Evolutionary conservation across 768 basidiomycete species (phyloP).

Genomic region (Gloeopeniophorella convolvens): DNA sequence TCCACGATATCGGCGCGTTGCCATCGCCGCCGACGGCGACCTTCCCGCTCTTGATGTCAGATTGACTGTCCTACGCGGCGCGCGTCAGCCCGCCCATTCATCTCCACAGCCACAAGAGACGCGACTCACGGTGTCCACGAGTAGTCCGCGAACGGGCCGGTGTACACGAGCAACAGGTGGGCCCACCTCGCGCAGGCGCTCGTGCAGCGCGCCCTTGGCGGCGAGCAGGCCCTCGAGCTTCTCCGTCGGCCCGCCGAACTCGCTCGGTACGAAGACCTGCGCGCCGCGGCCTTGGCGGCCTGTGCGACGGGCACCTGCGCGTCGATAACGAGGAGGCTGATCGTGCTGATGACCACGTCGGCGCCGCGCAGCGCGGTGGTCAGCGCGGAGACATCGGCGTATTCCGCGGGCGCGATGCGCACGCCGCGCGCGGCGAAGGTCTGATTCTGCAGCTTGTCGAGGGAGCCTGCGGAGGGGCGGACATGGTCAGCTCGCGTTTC

Average conservation of each 20-base stretch:
- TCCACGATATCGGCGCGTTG: slow-evolving; percentile 17
- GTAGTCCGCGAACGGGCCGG: slow-evolving; percentile 18
- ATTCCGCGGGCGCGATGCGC: slow-evolving; percentile 7
- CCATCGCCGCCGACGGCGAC: slow-evolving; percentile 18
- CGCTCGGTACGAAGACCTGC: slow-evolving; percentile 20
- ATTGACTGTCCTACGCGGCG: background rate
- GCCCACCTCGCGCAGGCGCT: slow-evolving; percentile 13
- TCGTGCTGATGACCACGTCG: slow-evolving; percentile 18
- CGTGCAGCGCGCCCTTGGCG: slow-evolving; percentile 11
- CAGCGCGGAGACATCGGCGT: slow-evolving; percentile 10
- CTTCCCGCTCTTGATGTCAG: slow-evolving; percentile 15
- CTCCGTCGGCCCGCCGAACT: slow-evolving; percentile 25
- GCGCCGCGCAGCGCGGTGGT: slow-evolving; percentile 11
- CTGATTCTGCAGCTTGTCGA: slow-evolving; percentile 4
- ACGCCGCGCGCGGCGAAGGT: slow-evolving; percentile 14
- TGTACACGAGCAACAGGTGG: slow-evolving; percentile 19
- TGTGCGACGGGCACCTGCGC: slow-evolving; percentile 14
- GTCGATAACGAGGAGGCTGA: slow-evolving; percentile 3
- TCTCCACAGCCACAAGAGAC: background rate
- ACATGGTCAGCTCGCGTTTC: background rate
- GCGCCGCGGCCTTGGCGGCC: slow-evolving; percentile 21
- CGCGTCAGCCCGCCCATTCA: background rate
- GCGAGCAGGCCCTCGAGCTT: slow-evolving; percentile 2
- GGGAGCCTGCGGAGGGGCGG: background rate
- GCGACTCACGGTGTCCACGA: slow-evolving; percentile 5